Evolutionary conservation across 2,329 filamentous ascomycete species (phyloP).

Genomic region (Fusarium proliferatum): DNA sequence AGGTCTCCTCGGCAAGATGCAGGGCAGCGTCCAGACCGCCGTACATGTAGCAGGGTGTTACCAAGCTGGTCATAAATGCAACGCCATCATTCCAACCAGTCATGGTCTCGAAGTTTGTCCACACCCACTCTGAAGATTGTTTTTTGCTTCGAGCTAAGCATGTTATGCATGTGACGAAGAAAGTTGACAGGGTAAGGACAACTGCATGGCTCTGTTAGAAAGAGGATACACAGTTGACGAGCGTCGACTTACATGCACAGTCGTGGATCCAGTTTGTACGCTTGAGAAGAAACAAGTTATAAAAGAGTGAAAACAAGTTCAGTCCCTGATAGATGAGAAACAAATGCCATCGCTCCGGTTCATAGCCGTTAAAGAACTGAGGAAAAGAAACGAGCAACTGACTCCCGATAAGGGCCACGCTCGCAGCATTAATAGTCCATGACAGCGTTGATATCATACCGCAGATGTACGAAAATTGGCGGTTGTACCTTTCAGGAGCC

Average conservation of each 20-base stretch:
- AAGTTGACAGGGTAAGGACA: neutral
- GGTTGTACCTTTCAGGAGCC: neutral
- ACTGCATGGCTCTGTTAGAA: neutral
- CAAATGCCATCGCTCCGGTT: neutral
- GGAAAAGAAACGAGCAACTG: neutral
- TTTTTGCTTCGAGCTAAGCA: neutral
- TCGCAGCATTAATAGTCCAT: neutral
- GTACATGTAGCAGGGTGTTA: neutral
- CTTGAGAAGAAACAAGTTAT: neutral
- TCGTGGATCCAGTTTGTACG: neutral
- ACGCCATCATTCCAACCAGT: neutral
- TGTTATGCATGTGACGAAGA: neutral
- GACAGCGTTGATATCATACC: neutral
- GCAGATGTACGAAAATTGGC: neutral
- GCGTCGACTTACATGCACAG: neutral
- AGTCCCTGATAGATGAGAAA: neutral
- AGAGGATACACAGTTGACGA: rapidly evolving
- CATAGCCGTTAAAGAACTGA: neutral
- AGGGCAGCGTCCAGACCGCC: neutral
- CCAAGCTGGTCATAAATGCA: neutral
- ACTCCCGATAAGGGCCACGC: neutral
- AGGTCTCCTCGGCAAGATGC: neutral
- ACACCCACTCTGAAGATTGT: neutral
- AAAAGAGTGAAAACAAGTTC: neutral
- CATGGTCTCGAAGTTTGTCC: neutral